Conservation (phyloP, 805 yeast species). For the Wickerhamiella kurtzmanii region DNA sequence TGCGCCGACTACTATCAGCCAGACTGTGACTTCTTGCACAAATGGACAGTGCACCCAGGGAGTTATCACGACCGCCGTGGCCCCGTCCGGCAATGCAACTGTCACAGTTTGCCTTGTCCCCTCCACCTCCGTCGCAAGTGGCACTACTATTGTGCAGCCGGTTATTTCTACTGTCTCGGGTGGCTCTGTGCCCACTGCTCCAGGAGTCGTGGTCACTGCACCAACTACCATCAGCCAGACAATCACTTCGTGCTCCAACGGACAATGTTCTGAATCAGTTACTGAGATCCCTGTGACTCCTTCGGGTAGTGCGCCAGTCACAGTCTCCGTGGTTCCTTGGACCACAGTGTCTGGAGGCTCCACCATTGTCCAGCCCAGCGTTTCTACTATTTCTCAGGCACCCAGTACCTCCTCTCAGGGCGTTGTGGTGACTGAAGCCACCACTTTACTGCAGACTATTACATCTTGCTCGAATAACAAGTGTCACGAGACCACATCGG, state of each 20-base stretch:
- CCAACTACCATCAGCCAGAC: background rate
- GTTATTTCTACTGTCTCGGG: background rate
- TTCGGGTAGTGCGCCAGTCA: background rate
- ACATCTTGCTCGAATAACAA: background rate
- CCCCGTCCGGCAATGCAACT: too few species aligned
- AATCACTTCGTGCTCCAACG: background rate
- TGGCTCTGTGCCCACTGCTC: background rate
- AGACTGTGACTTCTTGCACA: background rate
- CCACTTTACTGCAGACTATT: background rate
- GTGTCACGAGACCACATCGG: background rate
- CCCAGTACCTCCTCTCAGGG: background rate
- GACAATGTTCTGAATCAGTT: background rate
- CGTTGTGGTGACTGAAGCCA: background rate
- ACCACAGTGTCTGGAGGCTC: background rate
- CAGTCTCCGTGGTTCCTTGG: background rate
- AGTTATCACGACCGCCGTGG: too few species aligned
- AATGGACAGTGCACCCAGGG: background rate
- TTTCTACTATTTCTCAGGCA: background rate
- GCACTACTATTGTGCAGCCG: background rate
- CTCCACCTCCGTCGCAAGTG: background rate
- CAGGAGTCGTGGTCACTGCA: background rate
- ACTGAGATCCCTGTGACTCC: background rate
- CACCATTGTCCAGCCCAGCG: background rate
- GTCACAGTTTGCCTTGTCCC: background rate
- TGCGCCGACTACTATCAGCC: background rate